Evolutionary conservation across 78 protist species (phyloP).

Genomic region (Anaeramoeba ignava): DNA sequence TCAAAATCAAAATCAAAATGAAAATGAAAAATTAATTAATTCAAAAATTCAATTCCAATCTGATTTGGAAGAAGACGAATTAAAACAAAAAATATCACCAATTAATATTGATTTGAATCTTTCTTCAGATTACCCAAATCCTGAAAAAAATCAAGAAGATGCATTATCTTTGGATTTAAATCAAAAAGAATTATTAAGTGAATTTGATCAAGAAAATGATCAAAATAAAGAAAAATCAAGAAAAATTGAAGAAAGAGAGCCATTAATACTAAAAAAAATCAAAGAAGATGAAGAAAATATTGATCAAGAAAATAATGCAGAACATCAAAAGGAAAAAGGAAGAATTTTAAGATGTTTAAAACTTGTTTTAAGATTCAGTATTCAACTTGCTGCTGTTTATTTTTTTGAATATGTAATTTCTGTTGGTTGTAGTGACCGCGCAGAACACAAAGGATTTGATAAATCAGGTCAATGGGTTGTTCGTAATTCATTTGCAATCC

Average conservation of each 20-base stretch:
- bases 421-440: neutral
- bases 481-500: slow-evolving; percentile 1
- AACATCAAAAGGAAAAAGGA: neutral
- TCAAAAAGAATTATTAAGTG: too few species aligned
- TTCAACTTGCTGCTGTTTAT: neutral
- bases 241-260: neutral
- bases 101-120: too few species aligned
- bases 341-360: neutral
- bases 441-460: neutral
- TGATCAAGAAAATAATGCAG: neutral
- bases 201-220: neutral
- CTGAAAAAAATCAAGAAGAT: too few species aligned
- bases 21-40: neutral
- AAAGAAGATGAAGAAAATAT: neutral
- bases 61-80: neutral
- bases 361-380: neutral
- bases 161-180: too few species aligned
- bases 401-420: neutral
- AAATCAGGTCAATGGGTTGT: neutral
- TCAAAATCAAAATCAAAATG: neutral
- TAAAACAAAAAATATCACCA: neutral
- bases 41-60: neutral
- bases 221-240: neutral
- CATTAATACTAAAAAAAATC: too few species aligned
- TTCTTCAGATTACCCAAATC: too few species aligned